Base-by-base conservation (phyloP, 257 asterid species). In the Solanum phureja region DNA sequence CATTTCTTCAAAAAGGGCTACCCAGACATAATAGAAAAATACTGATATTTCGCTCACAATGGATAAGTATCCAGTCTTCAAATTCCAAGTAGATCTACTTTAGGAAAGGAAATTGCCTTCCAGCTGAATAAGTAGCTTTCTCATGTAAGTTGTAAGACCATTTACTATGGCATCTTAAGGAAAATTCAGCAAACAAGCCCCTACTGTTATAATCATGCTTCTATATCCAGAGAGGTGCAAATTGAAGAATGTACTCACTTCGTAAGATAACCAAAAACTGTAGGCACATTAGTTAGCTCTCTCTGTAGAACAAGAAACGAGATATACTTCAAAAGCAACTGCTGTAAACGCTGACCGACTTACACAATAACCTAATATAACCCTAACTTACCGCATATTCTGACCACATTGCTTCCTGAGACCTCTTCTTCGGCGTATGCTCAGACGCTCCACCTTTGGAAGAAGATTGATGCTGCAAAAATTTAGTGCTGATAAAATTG, bases 401-500 rank as follows among this genome's bases (percentile, higher is more conserved):
- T 23, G 95, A 77, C 93, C 93, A 95, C 87, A 91, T n/a, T 83
- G 92, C 92, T 86, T 94, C 99, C 46, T 83, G 95, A 62, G 96
- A 88, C 95, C 98, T 94, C 92, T 94, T 95, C 93, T 92, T 93
- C n/a, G 93, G 83, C 88, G 87, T 87, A 10, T 92, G 92, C 88
- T 94, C 98, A 21, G 98, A 94, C 52, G 95, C 89, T 92, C 93
- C 99, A 75, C 94, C 94, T 94, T 93, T 91, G 64, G 96, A 93
- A 75, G 94, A 87, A 88, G 97, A 87, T 88, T 95, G 97, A 84
- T 93, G 93, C 95, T 90, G 91, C 71, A 86, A 88, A 92, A 83
- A 90, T 86, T 85, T 89, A 44, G 46, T 76, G 86, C 89, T 87
- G 83, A 89, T 87, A 74, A 73, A 79, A 60, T 87, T 83, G 77